Percentiles rank a stretch among this genome's conserved stretches.
These are phyloP conservation scores for Cordyceps cicadae DNA, from an alignment of 2,329 filamentous ascomycete species.

Conservation along the genomic window DNA sequence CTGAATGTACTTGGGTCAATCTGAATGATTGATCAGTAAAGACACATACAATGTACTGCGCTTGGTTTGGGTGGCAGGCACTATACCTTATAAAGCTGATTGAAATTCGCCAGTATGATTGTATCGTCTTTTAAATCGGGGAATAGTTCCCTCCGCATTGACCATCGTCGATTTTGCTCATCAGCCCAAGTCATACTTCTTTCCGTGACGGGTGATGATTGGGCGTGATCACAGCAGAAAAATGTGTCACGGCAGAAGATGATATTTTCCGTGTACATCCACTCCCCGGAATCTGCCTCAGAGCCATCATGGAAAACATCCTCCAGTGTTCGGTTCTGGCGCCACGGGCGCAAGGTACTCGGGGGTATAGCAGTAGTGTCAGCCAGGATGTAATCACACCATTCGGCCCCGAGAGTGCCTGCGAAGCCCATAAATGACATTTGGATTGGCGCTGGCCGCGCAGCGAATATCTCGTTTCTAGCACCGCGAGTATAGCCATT, in stretches of 20 bases:
- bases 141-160: slow-evolving; percentile 88
- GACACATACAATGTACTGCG: background rate
- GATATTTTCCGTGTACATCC: slow-evolving; percentile 96
- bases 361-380: slow-evolving; percentile 80
- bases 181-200: slow-evolving; percentile 67
- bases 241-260: slow-evolving; percentile 92
- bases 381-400: slow-evolving; percentile 95
- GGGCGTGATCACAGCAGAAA: slow-evolving; percentile 95
- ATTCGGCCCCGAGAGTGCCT: slow-evolving; percentile 89
- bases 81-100: slow-evolving; percentile 90
- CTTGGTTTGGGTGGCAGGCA: background rate
- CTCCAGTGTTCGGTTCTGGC: slow-evolving; percentile 64
- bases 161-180: slow-evolving; percentile 75
- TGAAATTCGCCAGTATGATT: slow-evolving; percentile 95
- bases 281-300: slow-evolving; percentile 62
- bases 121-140: slow-evolving; percentile 71
- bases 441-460: slow-evolving; percentile 86
- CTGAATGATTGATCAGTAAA: slow-evolving; percentile 26
- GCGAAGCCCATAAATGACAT: slow-evolving; percentile 99
- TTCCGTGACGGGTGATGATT: slow-evolving; percentile 71
- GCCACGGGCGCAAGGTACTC: slow-evolving; percentile 70
- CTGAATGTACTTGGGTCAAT: slow-evolving; percentile 97
- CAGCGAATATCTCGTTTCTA: slow-evolving; percentile 95
- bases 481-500: slow-evolving; percentile 96
- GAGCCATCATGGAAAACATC: slow-evolving; percentile 61